phyloP scores from a whole-genome alignment of 257 asterid genomes.

The Oldenlandia corymbosa region DNA sequence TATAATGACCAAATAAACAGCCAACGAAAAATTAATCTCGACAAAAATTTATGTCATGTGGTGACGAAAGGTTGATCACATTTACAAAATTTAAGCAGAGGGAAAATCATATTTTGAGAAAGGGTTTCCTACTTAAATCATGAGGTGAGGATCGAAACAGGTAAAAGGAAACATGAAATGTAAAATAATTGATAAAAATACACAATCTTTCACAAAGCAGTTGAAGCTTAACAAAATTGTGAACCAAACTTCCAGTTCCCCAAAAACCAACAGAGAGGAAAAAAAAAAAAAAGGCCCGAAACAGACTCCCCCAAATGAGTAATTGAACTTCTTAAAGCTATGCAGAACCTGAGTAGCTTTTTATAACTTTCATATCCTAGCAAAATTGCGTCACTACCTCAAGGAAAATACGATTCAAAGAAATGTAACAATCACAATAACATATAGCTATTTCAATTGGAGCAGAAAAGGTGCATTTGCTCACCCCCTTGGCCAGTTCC shows the following conservation, averaged over 20 bases:
- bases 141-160: background rate
- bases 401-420: too few species aligned
- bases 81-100: background rate
- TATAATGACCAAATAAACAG: background rate
- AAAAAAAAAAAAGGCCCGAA: background rate
- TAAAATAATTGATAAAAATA: background rate
- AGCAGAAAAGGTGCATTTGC: slow-evolving; percentile 16
- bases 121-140: background rate
- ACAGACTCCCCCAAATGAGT: background rate
- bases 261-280: background rate
- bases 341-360: background rate
- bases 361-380: background rate
- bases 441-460: background rate
- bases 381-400: too few species aligned
- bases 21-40: background rate
- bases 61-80: background rate
- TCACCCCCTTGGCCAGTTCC: slow-evolving; percentile 92
- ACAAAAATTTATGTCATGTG: background rate
- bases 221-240: background rate
- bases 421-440: background rate
- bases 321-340: background rate
- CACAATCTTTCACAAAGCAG: background rate
- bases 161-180: background rate
- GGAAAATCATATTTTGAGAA: background rate
- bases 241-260: background rate